Evolutionary conservation across 345 rosid species (phyloP).

Genomic region (Rhizophora mangle): DNA sequence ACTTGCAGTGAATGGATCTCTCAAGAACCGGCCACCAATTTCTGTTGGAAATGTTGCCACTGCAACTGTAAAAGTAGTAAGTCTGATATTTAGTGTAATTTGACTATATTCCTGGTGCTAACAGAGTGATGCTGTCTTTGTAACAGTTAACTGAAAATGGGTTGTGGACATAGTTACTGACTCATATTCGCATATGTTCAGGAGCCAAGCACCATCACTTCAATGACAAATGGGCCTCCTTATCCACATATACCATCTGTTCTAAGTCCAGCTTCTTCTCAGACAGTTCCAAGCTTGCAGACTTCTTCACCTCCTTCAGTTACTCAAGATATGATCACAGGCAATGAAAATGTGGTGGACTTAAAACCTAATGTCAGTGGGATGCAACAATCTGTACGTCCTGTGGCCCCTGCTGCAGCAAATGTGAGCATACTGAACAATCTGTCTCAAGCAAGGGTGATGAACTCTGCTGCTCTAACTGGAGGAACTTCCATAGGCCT

Average conservation of each 20-base stretch:
- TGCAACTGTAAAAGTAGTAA: constrained; percentile 89
- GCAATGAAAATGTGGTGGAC: constrained; percentile 58
- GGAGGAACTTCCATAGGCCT: constrained; percentile 87
- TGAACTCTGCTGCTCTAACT: constrained; percentile 77
- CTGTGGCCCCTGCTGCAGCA: constrained; percentile 71
- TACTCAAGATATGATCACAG: constrained; percentile 70
- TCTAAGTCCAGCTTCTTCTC: constrained; percentile 70
- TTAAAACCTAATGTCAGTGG: constrained; percentile 74
- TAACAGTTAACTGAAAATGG: constrained; percentile 8
- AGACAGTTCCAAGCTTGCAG: constrained; percentile 66
- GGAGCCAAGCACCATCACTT: constrained; percentile 86
- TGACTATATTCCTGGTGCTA: not conserved
- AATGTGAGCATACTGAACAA: constrained; percentile 87
- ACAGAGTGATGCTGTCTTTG: not conserved
- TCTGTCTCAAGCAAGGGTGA: constrained; percentile 84
- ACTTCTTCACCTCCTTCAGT: constrained; percentile 74
- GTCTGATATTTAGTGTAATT: constrained; percentile 28
- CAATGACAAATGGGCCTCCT: constrained; percentile 58
- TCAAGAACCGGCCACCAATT: constrained; percentile 59
- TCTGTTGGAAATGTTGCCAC: constrained; percentile 69
- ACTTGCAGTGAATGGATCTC: constrained; percentile 61
- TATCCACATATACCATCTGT: constrained; percentile 71
- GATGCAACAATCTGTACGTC: constrained; percentile 61
- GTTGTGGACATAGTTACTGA: constrained; percentile 6
- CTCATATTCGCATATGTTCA: constrained; percentile 29